These are phyloP conservation scores for Colletotrichum orchidophilum DNA, from an alignment of 2,329 filamentous ascomycete species.

Conservation along the genomic window DNA sequence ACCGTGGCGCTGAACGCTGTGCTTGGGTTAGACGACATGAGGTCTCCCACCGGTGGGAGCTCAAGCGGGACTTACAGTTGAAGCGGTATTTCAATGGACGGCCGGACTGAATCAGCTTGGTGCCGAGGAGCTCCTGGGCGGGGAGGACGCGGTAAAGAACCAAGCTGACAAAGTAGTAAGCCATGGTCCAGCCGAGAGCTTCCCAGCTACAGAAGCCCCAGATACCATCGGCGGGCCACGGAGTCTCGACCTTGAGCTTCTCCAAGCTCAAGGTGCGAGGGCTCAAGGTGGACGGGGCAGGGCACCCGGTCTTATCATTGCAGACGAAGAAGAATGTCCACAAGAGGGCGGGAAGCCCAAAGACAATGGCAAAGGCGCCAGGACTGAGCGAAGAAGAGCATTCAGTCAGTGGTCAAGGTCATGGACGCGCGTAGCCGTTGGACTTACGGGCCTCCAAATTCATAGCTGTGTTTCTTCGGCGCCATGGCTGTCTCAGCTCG, in stretches of 20 bases:
- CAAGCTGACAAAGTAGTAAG: conserved; percentile 80
- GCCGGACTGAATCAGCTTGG: conserved; percentile 69
- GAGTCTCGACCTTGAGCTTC: conserved; percentile 76
- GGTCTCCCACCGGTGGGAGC: rapidly evolving
- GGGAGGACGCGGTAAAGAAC: conserved; percentile 79
- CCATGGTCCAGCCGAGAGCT: conserved; percentile 72
- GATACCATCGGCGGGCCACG: conserved; percentile 77
- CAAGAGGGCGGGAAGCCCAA: conserved; percentile 78
- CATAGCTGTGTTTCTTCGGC: conserved; percentile 38
- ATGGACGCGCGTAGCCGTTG: background rate
- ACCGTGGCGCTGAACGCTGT: conserved; percentile 23
- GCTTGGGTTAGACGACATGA: background rate
- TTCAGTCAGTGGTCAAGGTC: background rate
- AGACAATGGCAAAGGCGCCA: conserved; percentile 77
- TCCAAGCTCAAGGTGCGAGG: conserved; percentile 74
- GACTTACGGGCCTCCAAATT: conserved; percentile 47
- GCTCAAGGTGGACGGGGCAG: conserved; percentile 77
- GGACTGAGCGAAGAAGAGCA: conserved; percentile 55
- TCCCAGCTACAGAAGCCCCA: conserved; percentile 72
- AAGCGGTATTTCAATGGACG: conserved; percentile 82
- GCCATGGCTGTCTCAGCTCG: background rate
- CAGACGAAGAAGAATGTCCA: conserved; percentile 82
- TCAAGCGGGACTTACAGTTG: conserved; percentile 61
- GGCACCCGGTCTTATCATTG: conserved; percentile 89
- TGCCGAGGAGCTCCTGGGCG: conserved; percentile 73